Base-by-base conservation (phyloP, 768 basidiomycete genomes). In the Phylloporus scabripes region DNA sequence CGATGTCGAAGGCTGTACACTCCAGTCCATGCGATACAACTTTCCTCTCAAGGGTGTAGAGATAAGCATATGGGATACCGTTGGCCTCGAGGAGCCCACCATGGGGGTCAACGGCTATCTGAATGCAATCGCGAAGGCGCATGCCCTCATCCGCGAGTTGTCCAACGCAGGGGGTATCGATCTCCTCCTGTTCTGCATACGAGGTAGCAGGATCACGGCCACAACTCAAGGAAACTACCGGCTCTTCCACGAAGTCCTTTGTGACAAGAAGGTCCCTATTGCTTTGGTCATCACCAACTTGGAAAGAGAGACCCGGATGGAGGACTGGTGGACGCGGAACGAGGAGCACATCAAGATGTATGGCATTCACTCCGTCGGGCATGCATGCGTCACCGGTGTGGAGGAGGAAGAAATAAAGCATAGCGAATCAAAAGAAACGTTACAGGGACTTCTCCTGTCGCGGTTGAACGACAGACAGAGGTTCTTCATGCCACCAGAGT, bases 331-430 rank as follows among this genome's bases (percentile, higher is more conserved):
- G 70, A 11, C 0, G 9, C 54, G 63, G 50, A 71, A 70, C 45
- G 40, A 55, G 7, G 37, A 39, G 6, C 40, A 46, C 42, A 69
- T 71, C 26, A 38, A 37, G 29, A 42, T 2, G 51, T 65, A 58
- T 43, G 59, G 64, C 17, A 67, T 65, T 23, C 32, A 56, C 28
- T 56, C 69, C 18, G 52, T 55, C 18, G 71, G 67, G 0, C 67
- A 72, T 9, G 74, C 72, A 7, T 76, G 75, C 48, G 61, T 76
- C 49, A 74, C 73, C 1, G 70, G 72, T 2, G 63, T 60, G 2
- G 65, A 64, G 48, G 60, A 55, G 41, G 63, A 55, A 40, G 60
- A 62, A 12, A 56, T 56, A 11, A 73, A 72, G 49, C 73, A 70
- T 40, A 42, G 53, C 6, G 57, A 68, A 49, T 75, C 73, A 24